Evolutionary conservation across 176 grass and related monocot genomes (phyloP).

Genomic region (Calamus simplicifolius): DNA sequence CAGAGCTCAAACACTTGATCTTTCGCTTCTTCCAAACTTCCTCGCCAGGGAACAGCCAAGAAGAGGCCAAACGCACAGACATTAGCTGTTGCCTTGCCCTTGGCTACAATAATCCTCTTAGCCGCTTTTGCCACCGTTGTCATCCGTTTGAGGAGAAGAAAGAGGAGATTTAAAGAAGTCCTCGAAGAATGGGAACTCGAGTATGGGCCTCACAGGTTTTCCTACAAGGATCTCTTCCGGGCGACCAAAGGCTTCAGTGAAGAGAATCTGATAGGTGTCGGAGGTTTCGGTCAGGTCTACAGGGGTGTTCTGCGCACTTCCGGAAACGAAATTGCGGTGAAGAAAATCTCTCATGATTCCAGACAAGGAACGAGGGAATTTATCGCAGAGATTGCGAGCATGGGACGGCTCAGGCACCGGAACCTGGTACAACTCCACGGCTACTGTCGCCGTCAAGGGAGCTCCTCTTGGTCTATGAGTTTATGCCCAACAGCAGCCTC

Average conservation of each 20-base stretch:
- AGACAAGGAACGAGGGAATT: conserved; percentile 66
- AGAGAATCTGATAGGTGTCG: conserved; percentile 38
- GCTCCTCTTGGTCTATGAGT: conserved; percentile 69
- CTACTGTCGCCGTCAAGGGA: conserved; percentile 76
- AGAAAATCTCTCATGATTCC: conserved; percentile 54
- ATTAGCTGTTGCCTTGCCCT: neutral
- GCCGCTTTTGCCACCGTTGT: neutral
- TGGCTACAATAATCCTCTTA: conserved; percentile 6
- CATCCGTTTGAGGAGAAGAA: neutral
- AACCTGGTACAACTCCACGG: conserved; percentile 67
- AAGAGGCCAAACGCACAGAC: neutral
- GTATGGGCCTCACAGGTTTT: conserved; percentile 57
- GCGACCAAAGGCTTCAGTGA: conserved; percentile 52
- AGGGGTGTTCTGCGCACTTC: conserved; percentile 30
- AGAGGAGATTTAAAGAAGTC: conserved; percentile 38
- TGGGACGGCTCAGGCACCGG: conserved; percentile 69
- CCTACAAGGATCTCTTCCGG: conserved; percentile 44
- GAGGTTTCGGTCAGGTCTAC: conserved; percentile 68
- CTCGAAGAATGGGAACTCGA: conserved; percentile 52
- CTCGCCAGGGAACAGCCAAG: conserved; percentile 6
- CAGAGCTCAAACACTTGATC: conserved; percentile 33
- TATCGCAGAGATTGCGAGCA: conserved; percentile 61
- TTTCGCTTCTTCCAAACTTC: conserved; percentile 39
- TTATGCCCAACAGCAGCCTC: conserved; percentile 61
- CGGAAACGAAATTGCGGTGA: conserved; percentile 50